Evolutionary conservation across 495 filamentous ascomycete genomes (phyloP).

Genomic region (Massariosphaeria phaeospora): DNA sequence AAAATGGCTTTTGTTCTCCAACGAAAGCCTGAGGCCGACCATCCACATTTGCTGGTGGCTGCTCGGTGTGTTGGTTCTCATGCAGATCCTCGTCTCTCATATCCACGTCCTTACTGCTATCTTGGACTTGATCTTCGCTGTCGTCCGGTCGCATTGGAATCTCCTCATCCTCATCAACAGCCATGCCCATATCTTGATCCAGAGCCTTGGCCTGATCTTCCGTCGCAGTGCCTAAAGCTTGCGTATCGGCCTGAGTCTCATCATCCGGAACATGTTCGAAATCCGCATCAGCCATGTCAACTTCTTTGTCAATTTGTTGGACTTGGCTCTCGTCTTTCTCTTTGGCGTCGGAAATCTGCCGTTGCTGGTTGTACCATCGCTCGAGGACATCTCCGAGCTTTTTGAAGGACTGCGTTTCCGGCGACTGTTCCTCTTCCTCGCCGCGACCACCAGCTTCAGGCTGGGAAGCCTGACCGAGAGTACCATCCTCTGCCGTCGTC

Average conservation of each 20-base stretch:
- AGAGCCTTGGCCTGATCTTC: slow-evolving; percentile 79
- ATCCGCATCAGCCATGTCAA: slow-evolving; percentile 65
- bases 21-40: slow-evolving; percentile 29
- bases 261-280: slow-evolving; percentile 90
- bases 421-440: slow-evolving; percentile 33
- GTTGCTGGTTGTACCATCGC: slow-evolving; percentile 79
- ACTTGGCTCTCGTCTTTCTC: slow-evolving; percentile 55
- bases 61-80: slow-evolving; percentile 45
- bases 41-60: slow-evolving; percentile 30
- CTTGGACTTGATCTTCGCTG: slow-evolving; percentile 45
- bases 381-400: slow-evolving; percentile 92
- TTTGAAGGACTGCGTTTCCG: slow-evolving; percentile 63
- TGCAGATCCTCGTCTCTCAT: slow-evolving; percentile 35
- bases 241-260: slow-evolving; percentile 70
- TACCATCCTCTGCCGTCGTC: slow-evolving; percentile 25
- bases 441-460: slow-evolving; percentile 16
- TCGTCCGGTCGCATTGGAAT: slow-evolving; percentile 43
- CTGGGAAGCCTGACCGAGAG: slow-evolving; percentile 24
- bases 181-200: slow-evolving; percentile 78
- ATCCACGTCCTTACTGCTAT: slow-evolving; percentile 16
- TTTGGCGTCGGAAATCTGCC: slow-evolving; percentile 66
- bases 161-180: slow-evolving; percentile 61
- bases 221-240: slow-evolving; percentile 82
- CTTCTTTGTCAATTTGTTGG: slow-evolving; percentile 44
- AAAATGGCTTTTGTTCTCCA: slow-evolving; percentile 37